Evolutionary conservation across 768 basidiomycete genomes (phyloP).

Genomic region (Fistulinella prunicolor): DNA sequence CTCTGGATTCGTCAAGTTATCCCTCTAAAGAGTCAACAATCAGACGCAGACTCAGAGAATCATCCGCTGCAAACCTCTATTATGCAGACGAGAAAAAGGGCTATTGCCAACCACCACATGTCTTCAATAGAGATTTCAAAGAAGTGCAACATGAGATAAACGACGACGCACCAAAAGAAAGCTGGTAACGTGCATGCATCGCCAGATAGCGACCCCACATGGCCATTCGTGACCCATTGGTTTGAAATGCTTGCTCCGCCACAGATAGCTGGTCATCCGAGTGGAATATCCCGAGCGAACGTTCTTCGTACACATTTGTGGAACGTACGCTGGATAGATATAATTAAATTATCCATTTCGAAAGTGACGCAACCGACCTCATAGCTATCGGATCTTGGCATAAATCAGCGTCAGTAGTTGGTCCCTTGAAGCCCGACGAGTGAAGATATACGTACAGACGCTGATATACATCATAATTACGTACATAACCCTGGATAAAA

Average conservation of each 20-base stretch:
- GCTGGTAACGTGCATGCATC: slow-evolving; percentile 81
- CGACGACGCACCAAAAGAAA: slow-evolving; percentile 73
- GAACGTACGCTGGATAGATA: slow-evolving; percentile 66
- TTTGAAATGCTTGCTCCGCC: slow-evolving; percentile 42
- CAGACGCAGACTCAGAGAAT: neutral
- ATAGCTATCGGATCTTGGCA: slow-evolving; percentile 68
- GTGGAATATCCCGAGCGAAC: slow-evolving; percentile 77
- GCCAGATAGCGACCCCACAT: slow-evolving; percentile 77
- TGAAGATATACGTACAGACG: slow-evolving; percentile 54
- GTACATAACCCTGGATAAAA: slow-evolving; percentile 63
- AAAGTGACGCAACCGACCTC: slow-evolving; percentile 45
- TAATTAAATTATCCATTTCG: neutral
- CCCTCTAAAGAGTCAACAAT: slow-evolving; percentile 43
- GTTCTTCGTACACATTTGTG: slow-evolving; percentile 94
- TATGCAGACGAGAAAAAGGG: slow-evolving; percentile 87
- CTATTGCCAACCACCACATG: slow-evolving; percentile 92
- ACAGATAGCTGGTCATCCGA: slow-evolving; percentile 48
- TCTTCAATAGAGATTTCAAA: slow-evolving; percentile 46
- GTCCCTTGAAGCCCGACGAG: neutral
- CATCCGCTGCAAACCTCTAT: slow-evolving; percentile 63
- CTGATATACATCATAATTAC: slow-evolving; percentile 94
- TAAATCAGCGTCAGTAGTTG: slow-evolving; percentile 3
- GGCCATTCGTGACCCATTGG: slow-evolving; percentile 48
- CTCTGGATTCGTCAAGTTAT: slow-evolving; percentile 50
- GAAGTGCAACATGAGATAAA: neutral